Evolutionary conservation across 768 basidiomycete species (phyloP).

Genomic region (Lactarius evosmus): DNA sequence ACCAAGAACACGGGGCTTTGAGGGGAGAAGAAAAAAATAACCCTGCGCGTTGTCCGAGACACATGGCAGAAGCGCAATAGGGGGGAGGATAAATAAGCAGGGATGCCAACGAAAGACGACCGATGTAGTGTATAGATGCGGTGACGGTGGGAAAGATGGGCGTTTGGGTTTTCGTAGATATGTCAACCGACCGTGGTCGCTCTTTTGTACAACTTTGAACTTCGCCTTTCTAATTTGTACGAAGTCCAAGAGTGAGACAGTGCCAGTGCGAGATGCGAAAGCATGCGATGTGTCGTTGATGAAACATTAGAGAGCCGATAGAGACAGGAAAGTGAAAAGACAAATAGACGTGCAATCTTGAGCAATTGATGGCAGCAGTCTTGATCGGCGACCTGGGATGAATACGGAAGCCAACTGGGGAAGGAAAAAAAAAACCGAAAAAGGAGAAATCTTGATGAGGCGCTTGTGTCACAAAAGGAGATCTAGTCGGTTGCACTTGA

Average conservation of each 20-base stretch:
- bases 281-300: conserved; percentile 27
- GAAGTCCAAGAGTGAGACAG: conserved; percentile 33
- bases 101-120: conserved; percentile 9
- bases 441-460: conserved; percentile 32
- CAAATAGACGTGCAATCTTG: conserved; percentile 23
- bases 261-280: conserved; percentile 37
- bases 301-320: conserved; percentile 26
- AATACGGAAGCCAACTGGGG: conserved; percentile 41
- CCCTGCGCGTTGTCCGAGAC: conserved; percentile 31
- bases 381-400: conserved; percentile 43
- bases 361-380: conserved; percentile 27
- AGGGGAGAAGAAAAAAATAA: conserved; percentile 34
- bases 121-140: conserved; percentile 33
- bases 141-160: conserved; percentile 28
- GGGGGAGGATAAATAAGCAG: conserved; percentile 28
- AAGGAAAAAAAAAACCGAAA: conserved; percentile 21
- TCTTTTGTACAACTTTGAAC: conserved; percentile 40
- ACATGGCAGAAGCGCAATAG: conserved; percentile 30
- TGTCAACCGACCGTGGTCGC: conserved; percentile 34
- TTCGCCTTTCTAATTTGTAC: conserved; percentile 32
- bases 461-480: conserved; percentile 30
- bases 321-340: conserved; percentile 4
- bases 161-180: conserved; percentile 31
- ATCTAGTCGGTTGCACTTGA: conserved; percentile 32
- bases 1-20: conserved; percentile 41